A percentile compares a stretch with the other conserved stretches of the same genome.
phyloP scores from a whole-genome alignment of 306 rosid genomes.

The Styphnolobium japonicum region DNA sequence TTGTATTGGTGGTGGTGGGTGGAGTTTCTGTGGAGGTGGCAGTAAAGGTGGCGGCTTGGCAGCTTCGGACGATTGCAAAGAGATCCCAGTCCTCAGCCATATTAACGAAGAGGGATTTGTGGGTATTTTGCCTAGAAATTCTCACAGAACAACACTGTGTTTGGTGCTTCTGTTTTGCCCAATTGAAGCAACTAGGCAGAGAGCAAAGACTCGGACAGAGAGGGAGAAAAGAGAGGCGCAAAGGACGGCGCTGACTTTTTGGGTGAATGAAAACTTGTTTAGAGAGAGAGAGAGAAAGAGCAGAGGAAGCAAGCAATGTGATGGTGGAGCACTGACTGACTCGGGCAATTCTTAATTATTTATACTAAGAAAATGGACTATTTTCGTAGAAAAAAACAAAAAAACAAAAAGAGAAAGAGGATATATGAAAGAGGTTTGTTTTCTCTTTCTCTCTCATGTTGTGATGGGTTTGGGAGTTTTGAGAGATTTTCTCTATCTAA shows the following conservation, averaged over 20 bases:
- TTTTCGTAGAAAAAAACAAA: background rate
- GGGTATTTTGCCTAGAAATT: constrained; percentile 13
- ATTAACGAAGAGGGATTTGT: background rate
- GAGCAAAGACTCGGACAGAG: constrained; percentile 15
- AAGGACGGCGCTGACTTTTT: constrained; percentile 69
- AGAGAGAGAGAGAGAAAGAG: constrained; percentile 22
- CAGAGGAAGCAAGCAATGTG: constrained; percentile 3
- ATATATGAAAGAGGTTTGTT: background rate
- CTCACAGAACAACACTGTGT: background rate
- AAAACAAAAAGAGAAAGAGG: background rate
- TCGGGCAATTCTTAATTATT: constrained; percentile 44
- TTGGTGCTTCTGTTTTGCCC: background rate
- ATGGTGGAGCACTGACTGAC: constrained; percentile 48
- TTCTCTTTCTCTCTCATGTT: background rate
- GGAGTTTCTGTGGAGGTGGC: background rate
- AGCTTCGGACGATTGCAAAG: constrained; percentile 66
- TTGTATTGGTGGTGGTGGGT: background rate
- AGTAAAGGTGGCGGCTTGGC: constrained; percentile 28
- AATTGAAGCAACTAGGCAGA: background rate
- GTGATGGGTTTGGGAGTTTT: constrained; percentile 22
- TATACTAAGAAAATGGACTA: constrained; percentile 19
- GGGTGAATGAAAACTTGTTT: background rate
- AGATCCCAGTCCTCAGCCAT: constrained; percentile 83
- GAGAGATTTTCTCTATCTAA: background rate
- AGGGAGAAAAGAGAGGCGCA: constrained; percentile 14